Base-by-base conservation (phyloP, 2,329 filamentous ascomycete species). In the Aspergillus pseudoglaucus region DNA sequence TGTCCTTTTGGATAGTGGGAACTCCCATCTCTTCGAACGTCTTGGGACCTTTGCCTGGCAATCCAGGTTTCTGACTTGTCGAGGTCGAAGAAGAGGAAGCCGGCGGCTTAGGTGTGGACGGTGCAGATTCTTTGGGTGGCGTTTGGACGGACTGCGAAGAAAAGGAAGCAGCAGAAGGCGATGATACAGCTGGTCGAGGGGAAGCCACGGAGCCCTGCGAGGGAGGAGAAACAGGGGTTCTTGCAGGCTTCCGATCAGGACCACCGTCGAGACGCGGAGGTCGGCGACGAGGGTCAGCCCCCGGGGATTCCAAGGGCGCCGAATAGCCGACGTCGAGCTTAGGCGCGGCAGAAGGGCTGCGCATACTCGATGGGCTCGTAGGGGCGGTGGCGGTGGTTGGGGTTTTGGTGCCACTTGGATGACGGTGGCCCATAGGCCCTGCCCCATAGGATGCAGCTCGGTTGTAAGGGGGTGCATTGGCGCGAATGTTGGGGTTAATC, bases 21-120 rank as follows among this genome's bases (percentile, higher is more conserved):
- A 98, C 91, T 35, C 93, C 93, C 93, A 98, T 98, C 65, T 94
- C 90, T 65, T 96, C 91, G 67, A 98, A 98, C 0, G 93, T 97
- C 59, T 93, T 88, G 1, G 93, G 91, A 9, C 91, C 93, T 63
- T 90, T 88, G 44, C 78, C 79, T 27, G 80, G 74, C 41, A 72
- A 65, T 53, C 68, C 53, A 30, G 68, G 61, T 35, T 61, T 64
- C 45, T 71, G 73, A 62, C 14, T 70, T 17, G 37, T 18, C 8
- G 17, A 14, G 54, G 53, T 71, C 66, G 51, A 46, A 42, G 54
- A 46, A 23, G 61, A 49, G n/a, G 55, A 42, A 20, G 53, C 55
- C 2, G 59, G 55, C 10, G 68, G 64, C 43, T 63, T 62, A 25
- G 73, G 64, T 14, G 74, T 70, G 3, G 74, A 64, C 47, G 73